Conservation (phyloP, 345 rosid genomes). For the Camelina sativa region DNA sequence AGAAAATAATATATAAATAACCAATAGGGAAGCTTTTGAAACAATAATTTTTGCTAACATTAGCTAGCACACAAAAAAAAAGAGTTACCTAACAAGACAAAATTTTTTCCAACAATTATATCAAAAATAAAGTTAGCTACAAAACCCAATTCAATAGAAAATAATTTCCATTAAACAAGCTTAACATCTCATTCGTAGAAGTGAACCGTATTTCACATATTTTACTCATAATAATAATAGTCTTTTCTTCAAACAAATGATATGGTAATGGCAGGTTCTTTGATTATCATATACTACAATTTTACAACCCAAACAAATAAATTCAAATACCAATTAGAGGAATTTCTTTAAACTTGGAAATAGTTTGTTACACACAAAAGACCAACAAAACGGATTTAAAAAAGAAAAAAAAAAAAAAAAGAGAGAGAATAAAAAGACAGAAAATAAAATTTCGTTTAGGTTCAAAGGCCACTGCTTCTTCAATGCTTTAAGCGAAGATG, state of each 20-base stretch:
- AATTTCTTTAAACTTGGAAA: slow-evolving; percentile 1
- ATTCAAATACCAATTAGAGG: slow-evolving; percentile 21
- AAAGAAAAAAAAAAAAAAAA: neutral
- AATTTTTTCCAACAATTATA: neutral
- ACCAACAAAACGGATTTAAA: neutral
- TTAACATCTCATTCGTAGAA: neutral
- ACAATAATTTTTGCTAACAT: neutral
- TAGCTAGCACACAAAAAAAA: slow-evolving; percentile 12
- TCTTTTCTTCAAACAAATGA: neutral
- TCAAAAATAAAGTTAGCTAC: neutral
- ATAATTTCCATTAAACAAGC: neutral
- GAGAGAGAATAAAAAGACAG: neutral
- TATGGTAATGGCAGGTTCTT: slow-evolving; percentile 6
- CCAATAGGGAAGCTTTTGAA: slow-evolving; percentile 8
- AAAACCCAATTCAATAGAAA: neutral
- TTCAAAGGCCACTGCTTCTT: slow-evolving; percentile 16
- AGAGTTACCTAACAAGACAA: slow-evolving; percentile 3
- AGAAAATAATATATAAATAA: neutral
- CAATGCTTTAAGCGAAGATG: slow-evolving; percentile 59
- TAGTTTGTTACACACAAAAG: slow-evolving; percentile 34
- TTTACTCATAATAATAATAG: neutral
- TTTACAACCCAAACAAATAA: slow-evolving; percentile 25
- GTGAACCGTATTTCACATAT: neutral
- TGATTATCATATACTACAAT: slow-evolving; percentile 35
- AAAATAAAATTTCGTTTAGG: neutral